Base-by-base conservation (phyloP, 495 filamentous ascomycete species). In the Penicillium coffeae region DNA sequence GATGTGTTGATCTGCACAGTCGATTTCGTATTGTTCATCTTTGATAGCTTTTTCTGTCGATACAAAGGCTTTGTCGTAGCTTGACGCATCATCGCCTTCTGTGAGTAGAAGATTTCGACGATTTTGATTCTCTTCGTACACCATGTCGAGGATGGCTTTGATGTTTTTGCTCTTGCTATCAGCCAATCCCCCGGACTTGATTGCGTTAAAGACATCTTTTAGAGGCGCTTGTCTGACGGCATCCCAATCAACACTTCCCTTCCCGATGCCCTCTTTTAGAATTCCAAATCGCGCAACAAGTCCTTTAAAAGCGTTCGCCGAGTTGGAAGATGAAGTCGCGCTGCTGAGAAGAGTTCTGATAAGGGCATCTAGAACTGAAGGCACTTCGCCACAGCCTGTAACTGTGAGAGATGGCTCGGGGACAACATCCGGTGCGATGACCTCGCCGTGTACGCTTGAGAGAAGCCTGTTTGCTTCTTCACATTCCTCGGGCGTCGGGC, bases 341-440 rank as follows among this genome's bases (percentile, higher is more conserved):
- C 86, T 87, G 61, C 88, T 94, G 19, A 95, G 76, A 3, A 85
- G 60, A 0, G 90, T 95, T 19, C 90, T 79, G 18, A 96, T 78
- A 0, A 98, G 70, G 0, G 91, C 93, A 60, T 97, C 93, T 0
- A 98, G 75, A 1, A 96, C 83, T 15, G 84, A 92, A 0, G 92
- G 92, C 0, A 96, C 93, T 64, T 98, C 91, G 12, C 93, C 93
- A 55, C 93, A 98, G 1, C 91, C 92, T 14, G 90, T 81, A 12
- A 90, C 78, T 2, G 85, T 84, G 2, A 88, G 67, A n/a, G 88
- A 89, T 1, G 93, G 88, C 7, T 76, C 67, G 0, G 89, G 89
- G 13, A 93, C 83, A 1, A 69, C 80, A 13, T 80, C 68, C 1
- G 93, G 92, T 8, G 76, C 73, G 21, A 70, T 69, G 3, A 87